Evolutionary conservation across 2,329 filamentous ascomycete species (phyloP).

Genomic region (Plenodomus biglobosus): DNA sequence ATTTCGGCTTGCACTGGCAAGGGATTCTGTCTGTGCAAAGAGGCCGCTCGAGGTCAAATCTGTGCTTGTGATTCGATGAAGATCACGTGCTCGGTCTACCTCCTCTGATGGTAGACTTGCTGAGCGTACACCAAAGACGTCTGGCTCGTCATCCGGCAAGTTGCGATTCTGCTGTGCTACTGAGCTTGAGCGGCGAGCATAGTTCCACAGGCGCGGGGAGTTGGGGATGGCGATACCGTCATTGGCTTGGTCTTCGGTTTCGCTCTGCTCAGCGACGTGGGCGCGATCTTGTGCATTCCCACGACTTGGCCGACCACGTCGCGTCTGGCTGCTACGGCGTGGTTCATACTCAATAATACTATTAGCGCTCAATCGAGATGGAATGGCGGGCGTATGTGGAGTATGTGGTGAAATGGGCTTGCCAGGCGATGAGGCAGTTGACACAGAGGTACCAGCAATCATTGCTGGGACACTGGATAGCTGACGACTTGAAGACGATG

Average conservation of each 20-base stretch:
- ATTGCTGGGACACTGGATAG: constrained; percentile 65
- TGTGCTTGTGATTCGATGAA: constrained; percentile 41
- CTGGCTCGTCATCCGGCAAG: constrained; percentile 62
- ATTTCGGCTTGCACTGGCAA: constrained; percentile 32
- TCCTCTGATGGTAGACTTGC: constrained; percentile 66
- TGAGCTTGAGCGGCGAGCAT: constrained; percentile 65
- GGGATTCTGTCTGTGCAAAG: constrained; percentile 49
- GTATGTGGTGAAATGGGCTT: constrained; percentile 89
- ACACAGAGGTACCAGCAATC: constrained; percentile 68
- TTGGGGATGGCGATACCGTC: constrained; percentile 73
- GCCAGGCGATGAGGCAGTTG: constrained; percentile 81
- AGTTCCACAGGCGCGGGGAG: constrained; percentile 61
- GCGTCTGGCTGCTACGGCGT: constrained; percentile 20
- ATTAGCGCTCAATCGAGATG: constrained; percentile 88
- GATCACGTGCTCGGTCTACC: constrained; percentile 50
- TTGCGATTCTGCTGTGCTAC: constrained; percentile 66
- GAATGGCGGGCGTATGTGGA: constrained; percentile 89
- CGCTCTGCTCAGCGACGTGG: constrained; percentile 30
- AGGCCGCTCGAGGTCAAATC: constrained; percentile 67
- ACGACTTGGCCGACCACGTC: constrained; percentile 34
- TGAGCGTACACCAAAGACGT: constrained; percentile 64
- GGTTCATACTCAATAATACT: constrained; percentile 72
- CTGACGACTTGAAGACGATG: constrained; percentile 74
- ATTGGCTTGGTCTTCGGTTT: constrained; percentile 51
- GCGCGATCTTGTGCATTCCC: constrained; percentile 31